These are phyloP conservation scores for Paraconiothyrium sp. DNA, from an alignment of 2,329 filamentous ascomycete genomes.

Conservation along the genomic window DNA sequence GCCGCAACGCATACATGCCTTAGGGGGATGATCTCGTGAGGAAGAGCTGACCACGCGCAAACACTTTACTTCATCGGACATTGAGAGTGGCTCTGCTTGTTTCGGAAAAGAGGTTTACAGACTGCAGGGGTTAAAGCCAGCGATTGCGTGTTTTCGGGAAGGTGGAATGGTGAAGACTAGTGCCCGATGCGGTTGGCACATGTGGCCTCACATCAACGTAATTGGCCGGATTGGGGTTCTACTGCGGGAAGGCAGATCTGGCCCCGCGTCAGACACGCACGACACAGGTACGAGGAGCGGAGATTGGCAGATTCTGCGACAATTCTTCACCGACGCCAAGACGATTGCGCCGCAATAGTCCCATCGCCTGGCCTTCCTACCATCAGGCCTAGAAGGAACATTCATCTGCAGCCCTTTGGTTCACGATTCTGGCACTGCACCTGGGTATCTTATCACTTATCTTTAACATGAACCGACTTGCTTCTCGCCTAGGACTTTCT, in stretches of 20 bases:
- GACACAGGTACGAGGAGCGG: not conserved
- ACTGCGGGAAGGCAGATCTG: not conserved
- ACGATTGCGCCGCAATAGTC: not conserved
- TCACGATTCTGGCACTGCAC: not conserved
- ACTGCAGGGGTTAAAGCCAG: not conserved
- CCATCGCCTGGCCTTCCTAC: not conserved
- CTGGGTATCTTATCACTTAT: not conserved
- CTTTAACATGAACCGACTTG: not conserved
- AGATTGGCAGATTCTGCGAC: slow-evolving; percentile 1
- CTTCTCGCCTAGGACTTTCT: slow-evolving; percentile 2
- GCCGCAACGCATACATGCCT: not conserved
- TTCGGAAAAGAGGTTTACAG: not conserved
- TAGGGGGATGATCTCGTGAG: not conserved
- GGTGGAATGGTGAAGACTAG: not conserved
- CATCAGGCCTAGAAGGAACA: not conserved
- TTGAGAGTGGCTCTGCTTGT: not conserved
- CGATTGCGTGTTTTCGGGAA: no score
- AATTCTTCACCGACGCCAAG: not conserved
- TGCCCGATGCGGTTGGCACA: no score
- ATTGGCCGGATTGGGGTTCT: not conserved
- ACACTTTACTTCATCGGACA: slow-evolving; percentile 1
- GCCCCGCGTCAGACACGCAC: not conserved
- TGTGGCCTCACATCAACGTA: not conserved
- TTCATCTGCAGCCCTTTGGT: not conserved
- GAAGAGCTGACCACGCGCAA: not conserved